Percentiles rank a stretch among this genome's conserved stretches.
Evolutionary conservation across 2,329 filamentous ascomycete species (phyloP).

Genomic region (Exophiala aquamarina): DNA sequence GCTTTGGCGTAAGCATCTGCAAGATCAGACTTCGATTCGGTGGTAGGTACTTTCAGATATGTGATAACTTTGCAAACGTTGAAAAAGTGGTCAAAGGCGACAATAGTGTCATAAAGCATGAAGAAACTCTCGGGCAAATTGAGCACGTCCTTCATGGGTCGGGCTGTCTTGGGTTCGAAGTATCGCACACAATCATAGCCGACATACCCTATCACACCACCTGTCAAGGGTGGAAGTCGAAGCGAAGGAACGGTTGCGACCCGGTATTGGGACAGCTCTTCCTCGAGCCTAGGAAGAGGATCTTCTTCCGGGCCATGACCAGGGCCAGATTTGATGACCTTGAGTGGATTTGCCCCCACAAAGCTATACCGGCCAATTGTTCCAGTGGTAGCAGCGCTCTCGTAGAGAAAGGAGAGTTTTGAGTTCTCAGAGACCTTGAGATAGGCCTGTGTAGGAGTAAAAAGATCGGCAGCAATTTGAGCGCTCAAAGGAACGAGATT

Average conservation of each 20-base stretch:
- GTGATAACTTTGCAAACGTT: slow-evolving; percentile 92
- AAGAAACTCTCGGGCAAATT: slow-evolving; percentile 91
- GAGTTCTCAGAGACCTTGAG: slow-evolving; percentile 63
- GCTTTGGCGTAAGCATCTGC: slow-evolving; percentile 70
- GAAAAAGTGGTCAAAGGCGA: slow-evolving; percentile 93
- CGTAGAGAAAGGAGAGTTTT: slow-evolving; percentile 88
- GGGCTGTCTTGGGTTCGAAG: slow-evolving; percentile 94
- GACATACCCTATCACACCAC: slow-evolving; percentile 93
- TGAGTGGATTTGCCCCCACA: slow-evolving; percentile 75
- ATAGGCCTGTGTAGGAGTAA: slow-evolving; percentile 94
- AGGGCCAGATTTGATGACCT: slow-evolving; percentile 82
- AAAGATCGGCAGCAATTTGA: slow-evolving; percentile 84
- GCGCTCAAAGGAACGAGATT: slow-evolving; percentile 82
- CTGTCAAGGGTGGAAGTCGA: slow-evolving; percentile 79
- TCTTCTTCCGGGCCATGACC: slow-evolving; percentile 83
- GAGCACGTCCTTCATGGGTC: slow-evolving; percentile 83
- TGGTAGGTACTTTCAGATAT: slow-evolving; percentile 71
- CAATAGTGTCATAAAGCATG: slow-evolving; percentile 93
- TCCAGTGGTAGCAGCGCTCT: slow-evolving; percentile 88
- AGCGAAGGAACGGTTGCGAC: slow-evolving; percentile 82
- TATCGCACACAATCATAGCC: slow-evolving; percentile 97
- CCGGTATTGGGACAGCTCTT: slow-evolving; percentile 73
- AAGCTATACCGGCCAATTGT: slow-evolving; percentile 95
- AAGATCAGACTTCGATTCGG: slow-evolving; percentile 51
- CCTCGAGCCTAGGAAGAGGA: slow-evolving; percentile 78